These are phyloP conservation scores for Pichia nanzhaoensis DNA, from an alignment of 805 yeast genomes.

Conservation along the genomic window DNA sequence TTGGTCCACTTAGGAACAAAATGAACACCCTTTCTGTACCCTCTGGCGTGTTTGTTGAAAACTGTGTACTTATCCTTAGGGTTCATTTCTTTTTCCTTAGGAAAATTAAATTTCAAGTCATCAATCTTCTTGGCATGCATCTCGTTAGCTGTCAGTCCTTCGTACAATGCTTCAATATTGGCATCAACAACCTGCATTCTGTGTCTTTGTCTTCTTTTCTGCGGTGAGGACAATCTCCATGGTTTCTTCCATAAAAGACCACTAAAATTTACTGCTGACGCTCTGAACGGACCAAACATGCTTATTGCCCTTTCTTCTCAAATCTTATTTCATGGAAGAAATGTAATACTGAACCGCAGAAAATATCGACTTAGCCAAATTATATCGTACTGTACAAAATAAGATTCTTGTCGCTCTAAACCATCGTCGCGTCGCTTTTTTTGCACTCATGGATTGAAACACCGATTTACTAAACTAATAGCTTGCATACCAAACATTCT, in stretches of 20 bases:
- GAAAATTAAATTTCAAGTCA: constrained; percentile 43
- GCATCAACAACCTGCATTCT: constrained; percentile 78
- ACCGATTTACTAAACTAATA: no score
- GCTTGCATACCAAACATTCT: no score
- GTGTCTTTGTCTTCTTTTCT: constrained; percentile 77
- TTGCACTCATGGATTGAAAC: no score
- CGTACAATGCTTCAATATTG: constrained; percentile 59
- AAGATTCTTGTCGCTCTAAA: no score
- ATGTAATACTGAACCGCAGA: no score
- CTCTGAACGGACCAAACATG: constrained; percentile 58
- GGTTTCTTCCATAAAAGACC: constrained; percentile 79
- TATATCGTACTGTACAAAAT: no score
- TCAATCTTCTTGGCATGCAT: constrained; percentile 30
- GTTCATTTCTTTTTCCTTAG: constrained; percentile 75
- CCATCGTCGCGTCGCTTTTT: no score
- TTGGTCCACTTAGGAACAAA: constrained; percentile 90
- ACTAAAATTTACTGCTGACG: constrained; percentile 50
- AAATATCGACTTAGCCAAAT: no score
- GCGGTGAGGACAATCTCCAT: constrained; percentile 71
- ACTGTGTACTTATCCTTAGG: constrained; percentile 83
- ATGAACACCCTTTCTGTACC: constrained; percentile 85
- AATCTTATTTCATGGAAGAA: no score
- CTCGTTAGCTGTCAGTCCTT: constrained; percentile 37
- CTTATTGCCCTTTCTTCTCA: no score
- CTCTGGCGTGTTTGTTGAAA: constrained; percentile 64